A percentile compares a stretch with the other conserved stretches of the same genome.
Conservation (phyloP, 768 basidiomycete species). For the Amylocystis lapponica region DNA sequence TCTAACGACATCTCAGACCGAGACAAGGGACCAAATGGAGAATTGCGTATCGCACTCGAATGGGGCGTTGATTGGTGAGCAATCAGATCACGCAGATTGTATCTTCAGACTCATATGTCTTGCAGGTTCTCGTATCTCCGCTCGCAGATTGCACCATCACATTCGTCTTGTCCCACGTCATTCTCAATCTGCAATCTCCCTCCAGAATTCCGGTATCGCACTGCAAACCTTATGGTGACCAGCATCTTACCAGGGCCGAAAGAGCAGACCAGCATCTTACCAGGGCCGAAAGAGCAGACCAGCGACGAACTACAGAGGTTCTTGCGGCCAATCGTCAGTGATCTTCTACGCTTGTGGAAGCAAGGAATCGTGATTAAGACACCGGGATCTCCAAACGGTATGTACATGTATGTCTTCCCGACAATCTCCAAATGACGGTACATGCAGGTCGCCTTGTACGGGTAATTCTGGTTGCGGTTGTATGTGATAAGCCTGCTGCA, state of each 20-base stretch:
- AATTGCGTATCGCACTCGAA: constrained; percentile 25
- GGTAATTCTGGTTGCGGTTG: constrained; percentile 26
- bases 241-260: constrained; percentile 26
- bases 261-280: constrained; percentile 25
- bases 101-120: not conserved
- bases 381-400: constrained; percentile 11
- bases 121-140: constrained; percentile 32
- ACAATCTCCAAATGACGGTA: not conserved
- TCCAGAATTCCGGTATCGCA: constrained; percentile 18
- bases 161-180: constrained; percentile 30
- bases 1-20: constrained; percentile 3
- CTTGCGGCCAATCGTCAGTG: constrained; percentile 1
- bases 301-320: constrained; percentile 7
- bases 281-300: constrained; percentile 23
- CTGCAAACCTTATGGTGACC: no score
- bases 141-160: constrained; percentile 29
- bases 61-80: constrained; percentile 29
- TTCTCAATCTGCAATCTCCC: constrained; percentile 29
- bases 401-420: constrained; percentile 7
- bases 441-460: constrained; percentile 26
- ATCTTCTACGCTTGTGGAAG: constrained; percentile 4
- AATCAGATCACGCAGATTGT: not conserved
- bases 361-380: constrained; percentile 2
- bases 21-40: constrained; percentile 11
- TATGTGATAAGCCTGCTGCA: constrained; percentile 35